Base-by-base conservation (phyloP, 495 filamentous ascomycete species). In the Xylaria venustula region DNA sequence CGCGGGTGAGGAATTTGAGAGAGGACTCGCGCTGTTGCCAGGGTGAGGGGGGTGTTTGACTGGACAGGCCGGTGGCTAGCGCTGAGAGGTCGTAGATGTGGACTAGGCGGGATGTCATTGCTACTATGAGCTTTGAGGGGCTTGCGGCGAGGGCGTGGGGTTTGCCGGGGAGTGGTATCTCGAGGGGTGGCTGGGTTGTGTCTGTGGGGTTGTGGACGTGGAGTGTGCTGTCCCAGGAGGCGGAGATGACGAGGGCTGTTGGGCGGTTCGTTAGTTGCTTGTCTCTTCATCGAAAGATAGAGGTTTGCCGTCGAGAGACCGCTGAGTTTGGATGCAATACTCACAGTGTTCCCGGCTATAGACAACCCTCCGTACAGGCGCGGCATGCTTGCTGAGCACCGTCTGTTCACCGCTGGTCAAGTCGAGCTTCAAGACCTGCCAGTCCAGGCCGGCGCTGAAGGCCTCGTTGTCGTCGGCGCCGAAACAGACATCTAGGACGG, bases 1-100 rank as follows among this genome's bases (percentile, higher is more conserved):
- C 89, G 50, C 94, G 85, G 1, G 93, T 97, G 83, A 96, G 92
- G 79, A 96, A 98, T 72, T 97, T 97, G 70, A 98, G 80, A 17
- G 87, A 90, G 53, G 90, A 93, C 71, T 98, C 94, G 40, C 94
- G 83, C 47, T 87, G 85, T 70, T 98, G 94, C 89, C 88, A 95
- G 0, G 93, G 93, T 64, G 88, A 83, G 26, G 88, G 79, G 4
- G 54, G 28, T 0, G 72, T 45, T 8, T 75, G 66, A 14, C 82
- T 70, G 66, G 87, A 71, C 2, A 85, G 78, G 1, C 82, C 74
- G 5, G 84, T 64, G 15, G 83, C 75, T 42, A 96, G 81, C 5
- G 87, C 74, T 25, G 85, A 80, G 8, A 98, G 85, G 66, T 96
- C 90, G 83, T 97, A 98, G 75, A 98, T 96, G 79, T 94, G 85